Base-by-base conservation (phyloP, 352 stramenopile species). In the Thalassiosira allenii region DNA sequence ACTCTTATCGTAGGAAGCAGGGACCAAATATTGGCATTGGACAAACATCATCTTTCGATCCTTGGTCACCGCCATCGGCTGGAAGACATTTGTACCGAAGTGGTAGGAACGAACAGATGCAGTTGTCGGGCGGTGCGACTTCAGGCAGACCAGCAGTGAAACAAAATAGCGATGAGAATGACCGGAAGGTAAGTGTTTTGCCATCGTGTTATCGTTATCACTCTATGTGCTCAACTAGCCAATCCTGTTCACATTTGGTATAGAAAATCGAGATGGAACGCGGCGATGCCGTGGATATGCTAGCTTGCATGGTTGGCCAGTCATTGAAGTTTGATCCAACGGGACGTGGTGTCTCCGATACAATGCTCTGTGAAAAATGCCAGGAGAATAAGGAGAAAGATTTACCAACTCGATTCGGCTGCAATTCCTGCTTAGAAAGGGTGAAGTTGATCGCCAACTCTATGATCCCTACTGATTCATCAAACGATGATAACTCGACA, bases 211-310 rank as follows among this genome's bases (percentile, higher is more conserved):
- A n/a, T n/a, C n/a, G n/a, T n/a, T n/a, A n/a, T n/a, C n/a, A n/a
- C n/a, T n/a, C n/a, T n/a, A n/a, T n/a, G n/a, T n/a, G n/a, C n/a
- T n/a, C n/a, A n/a, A n/a, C n/a, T n/a, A n/a, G n/a, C n/a, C n/a
- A n/a, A n/a, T n/a, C n/a, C n/a, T n/a, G n/a, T n/a, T n/a, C n/a
- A n/a, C n/a, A n/a, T n/a, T n/a, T n/a, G n/a, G n/a, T n/a, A n/a
- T n/a, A 68, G 56, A 71, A 56, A 52, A 81, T 88, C 20, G 80
- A 92, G 64, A 83, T 84, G 14, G 88, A 92, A 75, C 75, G 84
- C 4, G 81, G 90, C 49, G 82, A 92, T 66, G 88, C 84, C 1
- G 47, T 92, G 17, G 76, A 87, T 56, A 83, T 92, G 41, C 62
- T 92, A 47, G 70, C 73, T 51, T 83, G 58, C 59, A 74, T 91